phyloP scores from a whole-genome alignment of 257 asterid genomes.

The Gynochthodes officinalis region DNA sequence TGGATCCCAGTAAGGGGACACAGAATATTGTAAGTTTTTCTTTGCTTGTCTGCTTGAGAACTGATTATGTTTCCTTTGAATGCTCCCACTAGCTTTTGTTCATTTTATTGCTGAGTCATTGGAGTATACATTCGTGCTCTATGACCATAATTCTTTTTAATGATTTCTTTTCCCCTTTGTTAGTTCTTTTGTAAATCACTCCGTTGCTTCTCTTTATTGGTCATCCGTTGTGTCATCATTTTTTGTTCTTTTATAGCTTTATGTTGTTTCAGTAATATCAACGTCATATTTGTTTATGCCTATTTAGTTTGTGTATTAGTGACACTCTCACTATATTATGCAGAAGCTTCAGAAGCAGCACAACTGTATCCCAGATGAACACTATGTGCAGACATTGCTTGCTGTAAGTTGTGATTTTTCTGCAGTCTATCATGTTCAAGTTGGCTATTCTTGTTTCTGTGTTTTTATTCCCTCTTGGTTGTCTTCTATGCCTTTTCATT shows the following conservation, averaged over 20 bases:
- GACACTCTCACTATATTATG: slow-evolving; percentile 23
- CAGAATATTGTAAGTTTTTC: slow-evolving; percentile 62
- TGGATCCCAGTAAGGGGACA: slow-evolving; percentile 58
- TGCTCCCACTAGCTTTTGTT: background rate
- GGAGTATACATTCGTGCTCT: background rate
- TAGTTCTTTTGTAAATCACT: background rate
- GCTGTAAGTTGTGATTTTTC: slow-evolving; percentile 46
- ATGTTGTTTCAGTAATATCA: background rate
- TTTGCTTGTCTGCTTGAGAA: slow-evolving; percentile 15
- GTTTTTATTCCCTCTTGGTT: background rate
- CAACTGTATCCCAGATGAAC: slow-evolving; percentile 98
- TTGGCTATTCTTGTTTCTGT: background rate
- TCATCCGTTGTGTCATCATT: background rate
- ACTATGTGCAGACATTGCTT: slow-evolving; percentile 83
- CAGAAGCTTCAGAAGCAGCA: slow-evolving; percentile 98
- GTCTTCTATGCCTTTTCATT: background rate
- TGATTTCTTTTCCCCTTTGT: background rate
- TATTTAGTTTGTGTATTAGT: slow-evolving; percentile 13
- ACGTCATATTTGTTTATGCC: background rate
- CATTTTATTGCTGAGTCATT: background rate
- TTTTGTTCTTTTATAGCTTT: background rate
- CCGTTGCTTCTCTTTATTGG: background rate
- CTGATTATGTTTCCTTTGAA: background rate
- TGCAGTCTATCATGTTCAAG: background rate
- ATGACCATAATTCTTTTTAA: too few species aligned